Percentiles rank a stretch among this genome's conserved stretches.
Conservation (phyloP, 2,329 filamentous ascomycete genomes). For the Atkinsonella hypoxylon region DNA sequence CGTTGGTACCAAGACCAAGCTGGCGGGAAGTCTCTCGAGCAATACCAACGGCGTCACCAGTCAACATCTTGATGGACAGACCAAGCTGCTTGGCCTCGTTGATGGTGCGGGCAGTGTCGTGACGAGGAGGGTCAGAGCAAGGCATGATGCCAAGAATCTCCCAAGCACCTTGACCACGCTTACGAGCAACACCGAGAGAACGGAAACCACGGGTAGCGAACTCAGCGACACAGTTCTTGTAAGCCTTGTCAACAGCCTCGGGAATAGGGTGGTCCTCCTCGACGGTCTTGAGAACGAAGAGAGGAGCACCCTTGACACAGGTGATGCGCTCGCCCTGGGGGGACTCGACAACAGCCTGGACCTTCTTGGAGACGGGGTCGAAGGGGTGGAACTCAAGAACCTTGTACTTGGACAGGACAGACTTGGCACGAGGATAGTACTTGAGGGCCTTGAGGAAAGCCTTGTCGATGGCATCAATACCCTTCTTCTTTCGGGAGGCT, state of each 20-base stretch:
- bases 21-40: slow-evolving; percentile 84
- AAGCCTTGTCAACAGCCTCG: slow-evolving; percentile 65
- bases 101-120: slow-evolving; percentile 84
- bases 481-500: slow-evolving; percentile 88
- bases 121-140: slow-evolving; percentile 80
- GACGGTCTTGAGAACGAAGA: slow-evolving; percentile 78
- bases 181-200: slow-evolving; percentile 85
- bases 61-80: slow-evolving; percentile 92
- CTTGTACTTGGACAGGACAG: slow-evolving; percentile 70
- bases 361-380: slow-evolving; percentile 89
- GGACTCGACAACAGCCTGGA: slow-evolving; percentile 71
- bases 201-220: slow-evolving; percentile 90
- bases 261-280: slow-evolving; percentile 74
- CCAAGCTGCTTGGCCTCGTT: slow-evolving; percentile 80
- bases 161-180: slow-evolving; percentile 70
- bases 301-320: slow-evolving; percentile 84
- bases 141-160: slow-evolving; percentile 93
- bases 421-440: slow-evolving; percentile 73
- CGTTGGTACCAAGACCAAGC: slow-evolving; percentile 82
- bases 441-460: slow-evolving; percentile 80
- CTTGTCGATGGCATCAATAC: slow-evolving; percentile 90
- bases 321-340: slow-evolving; percentile 73
- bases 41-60: slow-evolving; percentile 87
- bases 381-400: slow-evolving; percentile 79
- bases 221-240: slow-evolving; percentile 87